Percentiles rank a stretch among this genome's conserved stretches.
These are phyloP conservation scores for Ophiostoma perfectum DNA, from an alignment of 2,329 filamentous ascomycete genomes.

Conservation along the genomic window DNA sequence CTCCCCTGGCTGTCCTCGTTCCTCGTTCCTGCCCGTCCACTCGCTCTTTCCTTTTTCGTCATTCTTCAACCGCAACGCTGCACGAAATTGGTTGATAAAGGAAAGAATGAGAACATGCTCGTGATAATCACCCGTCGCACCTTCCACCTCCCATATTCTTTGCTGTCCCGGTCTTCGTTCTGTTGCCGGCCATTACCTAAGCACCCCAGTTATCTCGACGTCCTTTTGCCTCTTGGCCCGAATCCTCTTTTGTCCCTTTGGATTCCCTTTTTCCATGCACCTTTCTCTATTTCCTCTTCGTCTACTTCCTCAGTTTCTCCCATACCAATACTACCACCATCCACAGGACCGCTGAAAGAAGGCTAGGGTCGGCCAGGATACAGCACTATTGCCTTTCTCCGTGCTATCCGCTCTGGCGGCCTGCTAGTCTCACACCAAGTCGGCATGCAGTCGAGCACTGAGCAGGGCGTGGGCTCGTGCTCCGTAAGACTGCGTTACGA, in stretches of 20 bases:
- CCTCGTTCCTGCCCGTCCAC: background rate
- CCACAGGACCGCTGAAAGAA: background rate
- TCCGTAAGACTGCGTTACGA: background rate
- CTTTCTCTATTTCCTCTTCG: background rate
- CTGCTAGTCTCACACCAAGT: background rate
- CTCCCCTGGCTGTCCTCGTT: background rate
- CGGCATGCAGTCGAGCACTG: background rate
- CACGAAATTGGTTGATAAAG: background rate
- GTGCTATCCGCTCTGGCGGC: constrained; percentile 1
- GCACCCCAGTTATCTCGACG: background rate
- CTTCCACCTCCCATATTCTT: background rate
- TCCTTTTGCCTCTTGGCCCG: constrained; percentile 5
- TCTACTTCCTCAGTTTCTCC: too few species aligned
- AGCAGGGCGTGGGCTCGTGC: background rate
- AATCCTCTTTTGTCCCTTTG: background rate
- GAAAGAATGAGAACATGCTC: background rate
- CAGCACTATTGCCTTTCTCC: background rate
- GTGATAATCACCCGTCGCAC: background rate
- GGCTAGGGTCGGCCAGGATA: background rate
- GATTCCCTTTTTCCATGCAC: background rate
- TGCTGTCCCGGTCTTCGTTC: background rate
- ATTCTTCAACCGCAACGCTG: background rate
- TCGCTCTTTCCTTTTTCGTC: constrained; percentile 6
- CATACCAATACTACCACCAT: background rate
- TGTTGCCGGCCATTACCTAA: background rate